Percentiles rank a stretch among this genome's conserved stretches.
phyloP scores from a whole-genome alignment of 805 yeast genomes.

The Ogataea pilisensis region DNA sequence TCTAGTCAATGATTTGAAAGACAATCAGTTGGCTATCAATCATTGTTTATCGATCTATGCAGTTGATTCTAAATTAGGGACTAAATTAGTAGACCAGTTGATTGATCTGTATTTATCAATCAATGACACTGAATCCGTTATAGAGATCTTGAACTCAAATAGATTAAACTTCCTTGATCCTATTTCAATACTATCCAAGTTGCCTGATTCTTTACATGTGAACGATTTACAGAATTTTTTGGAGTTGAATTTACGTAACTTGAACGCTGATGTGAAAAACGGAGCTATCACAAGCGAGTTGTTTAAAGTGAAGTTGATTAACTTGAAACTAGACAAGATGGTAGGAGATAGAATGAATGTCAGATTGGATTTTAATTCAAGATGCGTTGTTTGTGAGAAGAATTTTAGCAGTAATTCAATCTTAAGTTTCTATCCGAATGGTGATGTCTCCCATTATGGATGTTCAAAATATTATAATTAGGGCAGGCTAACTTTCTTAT shows the following conservation, averaged over 20 bases:
- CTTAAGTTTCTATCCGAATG: conserved; percentile 43
- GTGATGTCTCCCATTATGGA: conserved; percentile 52
- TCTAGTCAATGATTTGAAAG: conserved; percentile 51
- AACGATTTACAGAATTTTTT: conserved; percentile 40
- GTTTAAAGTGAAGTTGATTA: conserved; percentile 47
- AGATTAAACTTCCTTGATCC: conserved; percentile 23
- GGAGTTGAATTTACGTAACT: conserved; percentile 38
- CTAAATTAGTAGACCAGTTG: conserved; percentile 43
- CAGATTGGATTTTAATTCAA: conserved; percentile 39
- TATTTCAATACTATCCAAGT: conserved; percentile 37
- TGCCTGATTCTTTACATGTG: conserved; percentile 51
- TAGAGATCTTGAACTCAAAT: conserved; percentile 30
- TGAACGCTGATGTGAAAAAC: conserved; percentile 37
- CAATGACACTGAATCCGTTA: conserved; percentile 14
- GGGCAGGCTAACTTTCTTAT: not conserved
- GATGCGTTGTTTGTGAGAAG: conserved; percentile 60
- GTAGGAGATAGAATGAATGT: conserved; percentile 33
- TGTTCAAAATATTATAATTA: conserved; percentile 32
- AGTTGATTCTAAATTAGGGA: conserved; percentile 36
- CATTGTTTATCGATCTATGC: conserved; percentile 53
- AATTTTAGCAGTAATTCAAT: conserved; percentile 41
- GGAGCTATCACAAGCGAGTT: conserved; percentile 44
- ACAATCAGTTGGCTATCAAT: conserved; percentile 52
- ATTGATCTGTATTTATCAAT: conserved; percentile 36
- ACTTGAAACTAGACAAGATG: conserved; percentile 39